Base-by-base conservation (phyloP, 2,329 filamentous ascomycete species). In the Fusarium citri region DNA sequence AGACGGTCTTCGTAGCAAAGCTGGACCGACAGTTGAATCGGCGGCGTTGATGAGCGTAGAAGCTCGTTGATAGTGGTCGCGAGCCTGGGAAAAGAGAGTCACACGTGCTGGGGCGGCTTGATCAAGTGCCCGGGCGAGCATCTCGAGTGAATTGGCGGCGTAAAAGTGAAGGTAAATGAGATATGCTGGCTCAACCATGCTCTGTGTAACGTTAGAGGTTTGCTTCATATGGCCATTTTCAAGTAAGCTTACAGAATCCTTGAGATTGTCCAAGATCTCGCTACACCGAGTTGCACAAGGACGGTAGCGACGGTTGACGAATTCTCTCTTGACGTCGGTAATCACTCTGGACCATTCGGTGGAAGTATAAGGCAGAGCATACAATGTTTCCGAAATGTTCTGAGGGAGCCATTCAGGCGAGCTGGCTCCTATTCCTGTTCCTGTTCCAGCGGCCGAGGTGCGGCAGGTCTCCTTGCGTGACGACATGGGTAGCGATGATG, bases 131-230 rank as follows among this genome's bases (percentile, higher is more conserved):
- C 83, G 82, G 2, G 86, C 86, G 69, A 86, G 86, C 80, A 85
- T 84, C 72, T 89, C 87, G 43, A 87, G 81, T 16, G 87, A 85
- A n/a, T 82, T 84, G 22, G 87, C 87, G n/a, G 87, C 87, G 66
- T 89, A 89, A 75, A 89, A 89, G 74, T 88, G 84, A 8, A 89
- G 81, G 64, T 88, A 88, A 68, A 89, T 85, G 34, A 88, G 79
- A 72, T 89, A 85, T 9, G 85, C 79, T 3, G 86, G 84, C 72
- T 88, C 85, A 22, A 85, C 78, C 26, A 80, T 74, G 15, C 80
- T 79, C 76, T 77, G 47, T 14, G 46, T 40, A 30, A 48, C 50
- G 61, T 75, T 69, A 75, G 62, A 47, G 10, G 26, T 42, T 54
- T 46, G 56, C 53, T 59, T 42, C 15, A 22, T 40, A 14, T 20